These are phyloP conservation scores for Mycena filopes DNA, from an alignment of 768 basidiomycete genomes.

Conservation along the genomic window DNA sequence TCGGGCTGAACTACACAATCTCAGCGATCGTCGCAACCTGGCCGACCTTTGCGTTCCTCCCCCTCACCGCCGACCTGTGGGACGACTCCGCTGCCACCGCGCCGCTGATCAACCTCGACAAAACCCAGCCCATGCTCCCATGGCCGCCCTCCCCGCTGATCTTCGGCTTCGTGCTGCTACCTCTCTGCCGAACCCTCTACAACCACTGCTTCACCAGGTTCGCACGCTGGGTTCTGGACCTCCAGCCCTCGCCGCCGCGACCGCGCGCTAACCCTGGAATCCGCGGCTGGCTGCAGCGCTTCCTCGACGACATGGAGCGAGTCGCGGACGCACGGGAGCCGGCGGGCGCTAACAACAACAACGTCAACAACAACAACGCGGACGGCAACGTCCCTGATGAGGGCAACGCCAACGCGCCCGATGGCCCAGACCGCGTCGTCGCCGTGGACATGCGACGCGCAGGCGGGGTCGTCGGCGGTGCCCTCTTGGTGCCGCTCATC, in stretches of 20 bases:
- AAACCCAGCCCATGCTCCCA: slow-evolving; percentile 24
- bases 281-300: slow-evolving; percentile 34
- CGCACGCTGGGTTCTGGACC: slow-evolving; percentile 57
- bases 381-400: background rate
- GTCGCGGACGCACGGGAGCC: slow-evolving; percentile 27
- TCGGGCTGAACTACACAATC: slow-evolving; percentile 52
- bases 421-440: slow-evolving; percentile 49
- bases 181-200: slow-evolving; percentile 59
- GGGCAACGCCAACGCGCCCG: slow-evolving; percentile 28
- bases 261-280: slow-evolving; percentile 35
- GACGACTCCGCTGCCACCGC: slow-evolving; percentile 39
- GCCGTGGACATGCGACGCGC: slow-evolving; percentile 67
- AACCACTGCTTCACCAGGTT: slow-evolving; percentile 50
- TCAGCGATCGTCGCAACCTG: slow-evolving; percentile 60
- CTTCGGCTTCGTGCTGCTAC: slow-evolving; percentile 64
- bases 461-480: slow-evolving; percentile 76
- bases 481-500: slow-evolving; percentile 74
- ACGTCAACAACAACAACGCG: slow-evolving; percentile 5
- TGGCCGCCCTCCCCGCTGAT: slow-evolving; percentile 75
- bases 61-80: slow-evolving; percentile 41
- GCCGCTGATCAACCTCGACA: slow-evolving; percentile 47
- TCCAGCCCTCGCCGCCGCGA: slow-evolving; percentile 43
- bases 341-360: slow-evolving; percentile 31
- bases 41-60: slow-evolving; percentile 53
- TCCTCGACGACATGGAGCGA: slow-evolving; percentile 34